These are phyloP conservation scores for Candida ovalis DNA, from an alignment of 805 yeast species.

Conservation along the genomic window DNA sequence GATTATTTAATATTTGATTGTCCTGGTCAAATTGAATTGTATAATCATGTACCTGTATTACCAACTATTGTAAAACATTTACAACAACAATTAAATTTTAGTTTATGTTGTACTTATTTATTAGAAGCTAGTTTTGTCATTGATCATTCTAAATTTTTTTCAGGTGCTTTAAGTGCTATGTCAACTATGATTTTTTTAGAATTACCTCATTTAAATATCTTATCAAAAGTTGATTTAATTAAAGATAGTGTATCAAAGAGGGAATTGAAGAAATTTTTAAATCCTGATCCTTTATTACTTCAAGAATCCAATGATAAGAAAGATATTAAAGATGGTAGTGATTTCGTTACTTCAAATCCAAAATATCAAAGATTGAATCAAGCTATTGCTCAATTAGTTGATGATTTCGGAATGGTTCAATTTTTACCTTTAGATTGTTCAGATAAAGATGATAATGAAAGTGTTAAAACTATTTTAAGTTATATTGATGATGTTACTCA, in stretches of 20 bases:
- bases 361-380: constrained; percentile 69
- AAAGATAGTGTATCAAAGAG: constrained; percentile 73
- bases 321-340: constrained; percentile 13
- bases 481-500: constrained; percentile 96
- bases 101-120: constrained; percentile 86
- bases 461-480: constrained; percentile 78
- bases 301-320: constrained; percentile 34
- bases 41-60: constrained; percentile 89
- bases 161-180: constrained; percentile 97
- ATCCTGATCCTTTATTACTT: constrained; percentile 85
- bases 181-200: constrained; percentile 95
- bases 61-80: constrained; percentile 88
- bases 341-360: constrained; percentile 36
- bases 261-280: constrained; percentile 76
- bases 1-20: constrained; percentile 93
- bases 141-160: constrained; percentile 87
- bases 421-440: constrained; percentile 80
- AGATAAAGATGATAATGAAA: constrained; percentile 57
- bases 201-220: constrained; percentile 87
- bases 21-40: constrained; percentile 95
- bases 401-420: constrained; percentile 98
- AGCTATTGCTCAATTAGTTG: constrained; percentile 85
- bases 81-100: constrained; percentile 74
- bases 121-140: constrained; percentile 92
- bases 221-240: constrained; percentile 83